phyloP scores from a whole-genome alignment of 495 filamentous ascomycete genomes.

The Penicillium coprophilum region DNA sequence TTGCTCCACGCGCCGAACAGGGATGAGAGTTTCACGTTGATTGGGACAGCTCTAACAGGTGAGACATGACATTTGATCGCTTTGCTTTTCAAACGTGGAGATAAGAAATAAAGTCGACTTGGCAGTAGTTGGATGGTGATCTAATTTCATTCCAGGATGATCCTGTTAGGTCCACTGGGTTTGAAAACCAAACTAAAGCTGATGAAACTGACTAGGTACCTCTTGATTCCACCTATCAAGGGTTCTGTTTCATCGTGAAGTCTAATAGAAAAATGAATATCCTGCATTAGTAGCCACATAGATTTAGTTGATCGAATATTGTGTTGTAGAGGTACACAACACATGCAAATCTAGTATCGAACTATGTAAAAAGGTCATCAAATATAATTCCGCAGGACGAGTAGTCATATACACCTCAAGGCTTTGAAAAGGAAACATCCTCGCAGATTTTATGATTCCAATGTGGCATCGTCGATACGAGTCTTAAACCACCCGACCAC shows the following conservation, averaged over 20 bases:
- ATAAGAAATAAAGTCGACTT: conserved; percentile 3
- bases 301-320: too few species aligned
- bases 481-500: too few species aligned
- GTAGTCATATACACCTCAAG: too few species aligned
- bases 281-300: too few species aligned
- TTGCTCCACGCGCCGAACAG: conserved; percentile 29
- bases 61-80: background rate
- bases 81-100: conserved; percentile 4
- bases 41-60: background rate
- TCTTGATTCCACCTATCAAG: background rate
- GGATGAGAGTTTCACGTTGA: conserved; percentile 29
- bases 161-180: background rate
- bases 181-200: conserved; percentile 1
- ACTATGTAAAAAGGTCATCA: too few species aligned
- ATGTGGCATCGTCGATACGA: too few species aligned
- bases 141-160: background rate
- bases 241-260: conserved; percentile 1
- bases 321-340: too few species aligned
- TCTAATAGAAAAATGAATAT: background rate
- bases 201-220: conserved; percentile 2
- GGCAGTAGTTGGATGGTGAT: background rate
- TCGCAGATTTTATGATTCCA: too few species aligned
- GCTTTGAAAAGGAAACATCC: too few species aligned
- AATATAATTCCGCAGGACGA: too few species aligned
- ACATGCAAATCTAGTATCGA: too few species aligned